phyloP scores from a whole-genome alignment of 495 filamentous ascomycete genomes.

The Aspergillus avenaceus region DNA sequence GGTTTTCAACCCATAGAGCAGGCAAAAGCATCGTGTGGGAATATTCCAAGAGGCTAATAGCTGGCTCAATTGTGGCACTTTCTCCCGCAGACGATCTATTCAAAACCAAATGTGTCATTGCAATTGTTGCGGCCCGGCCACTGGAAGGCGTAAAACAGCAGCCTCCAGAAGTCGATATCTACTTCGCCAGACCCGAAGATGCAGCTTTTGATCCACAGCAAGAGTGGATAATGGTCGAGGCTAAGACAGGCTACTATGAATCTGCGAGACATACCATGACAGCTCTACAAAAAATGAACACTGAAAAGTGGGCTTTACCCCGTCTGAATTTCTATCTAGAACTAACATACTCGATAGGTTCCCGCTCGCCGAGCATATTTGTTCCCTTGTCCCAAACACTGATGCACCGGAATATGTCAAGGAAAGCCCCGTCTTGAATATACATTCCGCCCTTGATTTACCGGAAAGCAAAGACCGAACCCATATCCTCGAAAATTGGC shows the following conservation, averaged over 20 bases:
- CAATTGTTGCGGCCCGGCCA: slow-evolving; percentile 68
- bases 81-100: slow-evolving; percentile 63
- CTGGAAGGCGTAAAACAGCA: slow-evolving; percentile 55
- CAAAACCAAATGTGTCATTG: slow-evolving; percentile 61
- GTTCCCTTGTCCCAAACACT: slow-evolving; percentile 44
- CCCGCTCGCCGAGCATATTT: slow-evolving; percentile 59
- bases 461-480: slow-evolving; percentile 23
- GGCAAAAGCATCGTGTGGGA: slow-evolving; percentile 72
- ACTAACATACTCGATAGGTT: slow-evolving; percentile 40
- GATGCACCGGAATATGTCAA: slow-evolving; percentile 46
- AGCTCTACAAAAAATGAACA: slow-evolving; percentile 67
- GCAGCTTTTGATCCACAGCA: slow-evolving; percentile 62
- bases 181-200: slow-evolving; percentile 60
- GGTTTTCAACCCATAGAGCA: slow-evolving; percentile 65
- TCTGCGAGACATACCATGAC: slow-evolving; percentile 65
- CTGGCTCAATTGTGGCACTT: slow-evolving; percentile 68
- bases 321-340: slow-evolving; percentile 11
- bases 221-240: slow-evolving; percentile 77
- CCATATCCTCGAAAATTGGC: slow-evolving; percentile 49
- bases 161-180: slow-evolving; percentile 72
- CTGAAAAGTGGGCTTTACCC: slow-evolving; percentile 46
- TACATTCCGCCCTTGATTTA: slow-evolving; percentile 31
- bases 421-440: slow-evolving; percentile 40
- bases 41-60: slow-evolving; percentile 66
- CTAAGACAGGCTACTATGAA: slow-evolving; percentile 69